Conservation (phyloP, 371 early-diverging fungal genomes). For the Mucor irregularis region DNA sequence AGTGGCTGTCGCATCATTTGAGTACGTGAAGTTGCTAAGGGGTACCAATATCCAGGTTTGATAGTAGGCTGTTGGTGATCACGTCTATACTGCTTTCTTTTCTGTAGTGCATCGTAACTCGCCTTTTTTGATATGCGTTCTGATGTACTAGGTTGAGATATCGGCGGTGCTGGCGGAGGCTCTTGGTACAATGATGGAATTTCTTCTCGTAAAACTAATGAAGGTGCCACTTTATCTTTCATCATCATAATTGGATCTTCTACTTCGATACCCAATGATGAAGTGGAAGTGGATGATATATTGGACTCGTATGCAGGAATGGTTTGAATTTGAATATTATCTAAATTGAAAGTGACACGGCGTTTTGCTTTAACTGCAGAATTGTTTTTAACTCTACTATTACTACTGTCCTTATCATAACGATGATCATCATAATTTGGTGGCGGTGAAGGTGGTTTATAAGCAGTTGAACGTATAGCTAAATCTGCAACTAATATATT, state of each 20-base stretch:
- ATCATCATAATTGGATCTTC: slow-evolving; percentile 2
- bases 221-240: too few species aligned
- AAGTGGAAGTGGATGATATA: slow-evolving; percentile 1
- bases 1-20: neutral
- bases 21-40: neutral
- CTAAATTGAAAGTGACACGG: slow-evolving; percentile 24
- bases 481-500: slow-evolving; percentile 5
- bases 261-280: neutral
- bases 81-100: slow-evolving; percentile 10
- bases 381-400: neutral
- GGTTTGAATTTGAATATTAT: slow-evolving; percentile 18
- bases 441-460: neutral
- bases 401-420: neutral
- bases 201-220: too few species aligned
- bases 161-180: too few species aligned
- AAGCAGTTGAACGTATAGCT: slow-evolving; percentile 14
- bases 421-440: neutral
- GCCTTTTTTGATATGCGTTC: slow-evolving; percentile 22
- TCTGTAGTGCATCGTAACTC: slow-evolving; percentile 9
- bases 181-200: too few species aligned
- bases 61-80: neutral
- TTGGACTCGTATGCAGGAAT: slow-evolving; percentile 8
- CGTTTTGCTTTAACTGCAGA: slow-evolving; percentile 5
- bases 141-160: neutral
- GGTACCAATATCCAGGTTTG: slow-evolving; percentile 23